These are phyloP conservation scores for Ceratobasidium sp. DNA, from an alignment of 1,284 basidiomycete species.

Conservation along the genomic window DNA sequence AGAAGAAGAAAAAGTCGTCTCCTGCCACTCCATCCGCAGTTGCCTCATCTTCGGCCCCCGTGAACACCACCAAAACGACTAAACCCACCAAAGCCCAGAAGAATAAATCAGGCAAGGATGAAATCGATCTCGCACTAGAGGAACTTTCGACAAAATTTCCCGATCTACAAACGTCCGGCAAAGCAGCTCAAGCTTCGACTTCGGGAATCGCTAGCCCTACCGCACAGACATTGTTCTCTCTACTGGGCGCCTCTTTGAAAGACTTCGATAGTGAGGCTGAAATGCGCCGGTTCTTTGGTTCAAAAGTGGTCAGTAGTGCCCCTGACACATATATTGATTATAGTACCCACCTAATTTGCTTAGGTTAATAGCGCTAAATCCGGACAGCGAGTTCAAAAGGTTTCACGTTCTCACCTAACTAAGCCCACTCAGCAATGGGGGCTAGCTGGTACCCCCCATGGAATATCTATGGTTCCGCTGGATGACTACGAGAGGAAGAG, in stretches of 20 bases:
- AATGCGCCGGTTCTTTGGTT: constrained; percentile 90
- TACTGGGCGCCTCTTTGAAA: constrained; percentile 78
- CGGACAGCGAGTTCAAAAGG: constrained; percentile 62
- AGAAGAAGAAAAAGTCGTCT: constrained; percentile 49
- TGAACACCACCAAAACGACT: constrained; percentile 47
- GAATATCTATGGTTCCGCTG: constrained; percentile 70
- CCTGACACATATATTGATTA: not conserved
- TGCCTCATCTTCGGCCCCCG: constrained; percentile 6
- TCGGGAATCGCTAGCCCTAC: constrained; percentile 2
- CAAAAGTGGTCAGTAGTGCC: constrained; percentile 76
- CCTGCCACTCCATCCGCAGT: constrained; percentile 42
- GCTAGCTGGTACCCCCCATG: constrained; percentile 56
- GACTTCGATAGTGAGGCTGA: constrained; percentile 89
- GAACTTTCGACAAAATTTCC: constrained; percentile 76
- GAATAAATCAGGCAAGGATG: constrained; percentile 73
- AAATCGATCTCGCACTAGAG: constrained; percentile 82
- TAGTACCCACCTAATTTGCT: not conserved
- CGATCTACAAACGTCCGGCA: constrained; percentile 24
- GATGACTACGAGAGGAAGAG: constrained; percentile 55
- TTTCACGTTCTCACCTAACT: constrained; percentile 46
- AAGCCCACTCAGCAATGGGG: constrained; percentile 42
- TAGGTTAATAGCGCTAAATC: constrained; percentile 48
- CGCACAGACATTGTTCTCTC: constrained; percentile 45
- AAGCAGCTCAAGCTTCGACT: constrained; percentile 6
- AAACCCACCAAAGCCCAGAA: constrained; percentile 44